Evolutionary conservation across 345 rosid genomes (phyloP), one percentile per base, ranked within the genome.

Genomic region (Camelina neglecta): DNA sequence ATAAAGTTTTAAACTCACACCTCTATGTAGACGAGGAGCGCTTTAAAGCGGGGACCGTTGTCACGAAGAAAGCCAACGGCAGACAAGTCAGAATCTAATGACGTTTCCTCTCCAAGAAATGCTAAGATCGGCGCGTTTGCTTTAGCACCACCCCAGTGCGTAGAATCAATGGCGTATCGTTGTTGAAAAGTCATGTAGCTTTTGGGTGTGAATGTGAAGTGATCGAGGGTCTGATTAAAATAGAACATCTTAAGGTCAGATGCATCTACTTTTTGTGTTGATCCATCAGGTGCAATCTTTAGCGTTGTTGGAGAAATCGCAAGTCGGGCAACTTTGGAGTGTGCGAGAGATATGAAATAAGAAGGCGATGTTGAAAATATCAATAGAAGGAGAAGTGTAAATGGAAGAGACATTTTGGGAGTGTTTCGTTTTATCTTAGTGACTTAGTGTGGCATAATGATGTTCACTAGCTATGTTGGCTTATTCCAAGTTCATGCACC

Each of bases 111-210:
- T 11, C 93, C 89, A 20, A 85, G 76, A 67, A 61, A 88, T 8
- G 68, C 89, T 81, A 48, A 74, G 50, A 85, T 86, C 0, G 93
- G 89, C 1, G 93, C 71, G 4, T 65, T 78, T 15, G 76, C 13
- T 54, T 75, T 83, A 7, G 85, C 72, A 2, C 93, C 90, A 7
- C 72, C 84, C 90, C 89, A 88, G 16, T 80, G 7, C 64, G 76
- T 85, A 60, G 79, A 81, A 71, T 84, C 78, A 2, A 86, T 75
- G 0, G 77, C 59, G 5, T 82, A 86, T 79, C 83, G 83, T 58
- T 88, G 89, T 77, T 59, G 80, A 60, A 88, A 88, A 10, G 83
- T 76, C 11, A 79, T 69, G 72, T 82, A 86, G 70, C 93, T 86
- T 45, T 88, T 78, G 0, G 88, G 86, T 56, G 72, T 78, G 60